Conservation (phyloP, 192 early-diverging fungal genomes). For the Geosiphon pyriformis region DNA sequence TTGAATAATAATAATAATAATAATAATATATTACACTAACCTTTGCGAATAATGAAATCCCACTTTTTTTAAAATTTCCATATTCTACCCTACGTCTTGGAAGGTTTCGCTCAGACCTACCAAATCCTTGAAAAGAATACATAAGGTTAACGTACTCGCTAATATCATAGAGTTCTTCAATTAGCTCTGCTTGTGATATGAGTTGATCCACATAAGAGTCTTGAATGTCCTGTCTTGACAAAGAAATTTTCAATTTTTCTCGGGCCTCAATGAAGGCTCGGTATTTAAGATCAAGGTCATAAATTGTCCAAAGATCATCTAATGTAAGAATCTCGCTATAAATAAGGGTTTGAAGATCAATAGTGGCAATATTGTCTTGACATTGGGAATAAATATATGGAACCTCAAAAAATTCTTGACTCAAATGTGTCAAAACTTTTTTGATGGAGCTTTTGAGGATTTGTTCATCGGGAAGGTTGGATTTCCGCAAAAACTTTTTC, state of each 20-base stretch:
- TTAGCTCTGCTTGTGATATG: slow-evolving; percentile 41
- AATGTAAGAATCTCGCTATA: slow-evolving; percentile 52
- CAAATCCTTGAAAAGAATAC: too few species aligned
- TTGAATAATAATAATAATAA: too few species aligned
- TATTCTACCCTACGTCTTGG: too few species aligned
- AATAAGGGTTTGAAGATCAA: slow-evolving; percentile 27
- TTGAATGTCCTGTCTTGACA: slow-evolving; percentile 41
- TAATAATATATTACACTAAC: too few species aligned
- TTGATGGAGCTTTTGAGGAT: slow-evolving; percentile 24
- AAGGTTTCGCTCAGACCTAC: too few species aligned
- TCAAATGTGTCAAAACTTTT: slow-evolving; percentile 64
- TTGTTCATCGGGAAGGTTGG: slow-evolving; percentile 25
- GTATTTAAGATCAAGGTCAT: slow-evolving; percentile 77
- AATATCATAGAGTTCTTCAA: slow-evolving; percentile 62
- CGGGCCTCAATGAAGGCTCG: slow-evolving; percentile 65
- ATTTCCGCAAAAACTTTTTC: slow-evolving; percentile 29
- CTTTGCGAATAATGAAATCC: too few species aligned
- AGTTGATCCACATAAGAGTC: slow-evolving; percentile 45
- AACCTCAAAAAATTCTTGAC: slow-evolving; percentile 78
- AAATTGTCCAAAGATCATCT: slow-evolving; percentile 83
- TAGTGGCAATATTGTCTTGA: slow-evolving; percentile 74
- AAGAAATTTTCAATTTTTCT: slow-evolving; percentile 44
- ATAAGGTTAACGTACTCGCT: slow-evolving; percentile 63
- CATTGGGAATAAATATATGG: slow-evolving; percentile 85
- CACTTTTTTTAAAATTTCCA: too few species aligned